Evolutionary conservation across 495 filamentous ascomycete genomes (phyloP).

Genomic region (Penicillium lividum): DNA sequence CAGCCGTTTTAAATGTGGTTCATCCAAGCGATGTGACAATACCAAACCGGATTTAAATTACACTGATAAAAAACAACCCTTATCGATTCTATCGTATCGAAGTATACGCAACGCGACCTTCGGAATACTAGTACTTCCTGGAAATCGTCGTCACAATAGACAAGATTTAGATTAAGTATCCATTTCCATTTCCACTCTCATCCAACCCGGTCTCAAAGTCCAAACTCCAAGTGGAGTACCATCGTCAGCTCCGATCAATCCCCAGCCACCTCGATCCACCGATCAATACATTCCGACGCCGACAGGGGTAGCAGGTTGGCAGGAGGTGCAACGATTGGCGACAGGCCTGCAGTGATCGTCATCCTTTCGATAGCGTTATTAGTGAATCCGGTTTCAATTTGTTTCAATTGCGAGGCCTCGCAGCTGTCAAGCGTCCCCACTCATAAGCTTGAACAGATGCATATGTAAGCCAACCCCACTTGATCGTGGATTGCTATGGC

Average conservation of each 20-base stretch:
- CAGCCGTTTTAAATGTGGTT: constrained; percentile 16
- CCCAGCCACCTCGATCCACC: constrained; percentile 32
- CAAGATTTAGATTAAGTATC: constrained; percentile 5
- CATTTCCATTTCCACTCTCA: constrained; percentile 3
- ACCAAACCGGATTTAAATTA: constrained; percentile 20
- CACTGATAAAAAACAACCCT: constrained; percentile 17
- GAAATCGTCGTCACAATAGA: not conserved
- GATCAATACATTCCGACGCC: constrained; percentile 22
- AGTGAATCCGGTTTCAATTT: constrained; percentile 29
- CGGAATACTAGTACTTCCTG: not conserved
- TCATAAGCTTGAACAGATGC: constrained; percentile 15
- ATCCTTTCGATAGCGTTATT: constrained; percentile 16
- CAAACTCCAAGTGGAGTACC: constrained; percentile 22
- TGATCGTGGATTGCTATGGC: constrained; percentile 24
- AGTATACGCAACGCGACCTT: not conserved
- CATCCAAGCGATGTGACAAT: constrained; percentile 16
- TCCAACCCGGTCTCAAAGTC: constrained; percentile 20
- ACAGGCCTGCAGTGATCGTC: constrained; percentile 24
- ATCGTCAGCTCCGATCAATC: constrained; percentile 27
- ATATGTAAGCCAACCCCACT: not conserved
- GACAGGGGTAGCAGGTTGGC: constrained; percentile 13
- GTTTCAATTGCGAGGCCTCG: constrained; percentile 25
- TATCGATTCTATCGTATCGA: not conserved
- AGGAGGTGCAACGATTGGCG: constrained; percentile 25
- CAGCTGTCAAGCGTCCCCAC: constrained; percentile 25